A percentile compares a stretch with the other conserved stretches of the same genome.
These are phyloP conservation scores for Coemansia sp. DNA, from an alignment of 192 early-diverging fungal species.

Conservation along the genomic window DNA sequence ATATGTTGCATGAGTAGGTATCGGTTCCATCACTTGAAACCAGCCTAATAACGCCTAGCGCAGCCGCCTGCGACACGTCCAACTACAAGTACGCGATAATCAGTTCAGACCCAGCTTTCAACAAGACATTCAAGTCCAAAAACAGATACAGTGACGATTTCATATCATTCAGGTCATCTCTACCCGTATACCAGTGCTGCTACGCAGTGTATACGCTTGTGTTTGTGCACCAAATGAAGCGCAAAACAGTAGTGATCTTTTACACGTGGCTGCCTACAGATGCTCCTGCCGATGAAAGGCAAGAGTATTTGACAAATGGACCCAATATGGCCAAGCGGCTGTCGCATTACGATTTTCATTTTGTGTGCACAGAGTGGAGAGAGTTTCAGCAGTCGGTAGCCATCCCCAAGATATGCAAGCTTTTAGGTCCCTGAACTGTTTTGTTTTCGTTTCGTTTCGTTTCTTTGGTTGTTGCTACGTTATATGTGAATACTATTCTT, in stretches of 20 bases:
- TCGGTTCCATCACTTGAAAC: neutral
- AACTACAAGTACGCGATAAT: slow-evolving; percentile 24
- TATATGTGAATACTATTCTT: neutral
- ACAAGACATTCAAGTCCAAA: slow-evolving; percentile 3
- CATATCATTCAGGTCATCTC: slow-evolving; percentile 11
- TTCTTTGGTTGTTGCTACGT: neutral
- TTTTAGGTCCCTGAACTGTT: neutral
- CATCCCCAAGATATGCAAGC: neutral
- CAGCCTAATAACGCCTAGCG: neutral
- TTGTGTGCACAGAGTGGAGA: slow-evolving; percentile 18
- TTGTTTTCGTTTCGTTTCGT: neutral
- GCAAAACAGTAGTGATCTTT: slow-evolving; percentile 11
- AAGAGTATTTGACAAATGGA: slow-evolving; percentile 3
- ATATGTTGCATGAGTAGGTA: neutral
- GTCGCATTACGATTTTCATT: slow-evolving; percentile 18
- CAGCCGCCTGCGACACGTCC: slow-evolving; percentile 9
- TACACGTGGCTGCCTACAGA: slow-evolving; percentile 22
- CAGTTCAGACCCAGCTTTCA: slow-evolving; percentile 8
- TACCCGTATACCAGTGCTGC: slow-evolving; percentile 18
- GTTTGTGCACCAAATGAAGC: slow-evolving; percentile 18
- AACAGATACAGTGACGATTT: slow-evolving; percentile 15
- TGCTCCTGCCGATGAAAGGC: slow-evolving; percentile 13
- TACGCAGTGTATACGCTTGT: slow-evolving; percentile 19
- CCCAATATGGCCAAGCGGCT: slow-evolving; percentile 1
- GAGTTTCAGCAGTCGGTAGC: slow-evolving; percentile 20